Conservation (phyloP, 2,329 filamentous ascomycete genomes). For the Penicillium sp. region DNA sequence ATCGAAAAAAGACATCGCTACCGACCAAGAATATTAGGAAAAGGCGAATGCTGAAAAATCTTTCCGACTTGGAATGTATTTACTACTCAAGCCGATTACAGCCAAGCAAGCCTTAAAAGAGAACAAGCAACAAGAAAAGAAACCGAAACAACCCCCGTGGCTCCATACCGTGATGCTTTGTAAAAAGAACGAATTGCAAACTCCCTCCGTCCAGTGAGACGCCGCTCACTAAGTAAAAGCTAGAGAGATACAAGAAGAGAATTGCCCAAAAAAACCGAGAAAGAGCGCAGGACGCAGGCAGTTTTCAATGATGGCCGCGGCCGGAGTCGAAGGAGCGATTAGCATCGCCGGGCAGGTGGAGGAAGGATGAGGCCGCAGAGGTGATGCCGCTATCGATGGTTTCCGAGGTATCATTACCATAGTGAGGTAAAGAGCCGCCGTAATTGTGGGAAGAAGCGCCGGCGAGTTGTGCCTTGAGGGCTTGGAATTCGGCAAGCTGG, state of each 20-base stretch:
- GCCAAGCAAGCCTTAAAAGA: constrained; percentile 8
- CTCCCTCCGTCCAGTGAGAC: constrained; percentile 25
- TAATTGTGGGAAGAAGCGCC: constrained; percentile 27
- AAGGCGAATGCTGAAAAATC: not conserved
- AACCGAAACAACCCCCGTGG: constrained; percentile 22
- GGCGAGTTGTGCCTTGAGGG: constrained; percentile 42
- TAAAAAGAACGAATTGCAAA: constrained; percentile 17
- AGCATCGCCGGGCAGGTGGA: constrained; percentile 23
- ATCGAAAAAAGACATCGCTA: not conserved
- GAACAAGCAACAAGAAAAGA: constrained; percentile 10
- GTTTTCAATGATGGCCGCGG: constrained; percentile 14
- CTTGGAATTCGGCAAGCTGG: constrained; percentile 44
- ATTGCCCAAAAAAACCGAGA: constrained; percentile 11
- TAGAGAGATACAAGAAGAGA: constrained; percentile 1
- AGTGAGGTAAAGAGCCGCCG: constrained; percentile 17
- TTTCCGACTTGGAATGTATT: constrained; percentile 15
- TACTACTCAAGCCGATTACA: constrained; percentile 10
- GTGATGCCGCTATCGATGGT: constrained; percentile 21
- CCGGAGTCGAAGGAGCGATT: constrained; percentile 20
- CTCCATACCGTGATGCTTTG: constrained; percentile 31
- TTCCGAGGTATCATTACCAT: constrained; percentile 11
- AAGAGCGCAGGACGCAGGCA: constrained; percentile 1
- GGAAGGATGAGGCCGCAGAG: constrained; percentile 32
- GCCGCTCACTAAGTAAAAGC: constrained; percentile 19
- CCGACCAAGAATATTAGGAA: not conserved